phyloP scores from a whole-genome alignment of 2,329 filamentous ascomycete genomes.

The Aureobasidium sp. region DNA sequence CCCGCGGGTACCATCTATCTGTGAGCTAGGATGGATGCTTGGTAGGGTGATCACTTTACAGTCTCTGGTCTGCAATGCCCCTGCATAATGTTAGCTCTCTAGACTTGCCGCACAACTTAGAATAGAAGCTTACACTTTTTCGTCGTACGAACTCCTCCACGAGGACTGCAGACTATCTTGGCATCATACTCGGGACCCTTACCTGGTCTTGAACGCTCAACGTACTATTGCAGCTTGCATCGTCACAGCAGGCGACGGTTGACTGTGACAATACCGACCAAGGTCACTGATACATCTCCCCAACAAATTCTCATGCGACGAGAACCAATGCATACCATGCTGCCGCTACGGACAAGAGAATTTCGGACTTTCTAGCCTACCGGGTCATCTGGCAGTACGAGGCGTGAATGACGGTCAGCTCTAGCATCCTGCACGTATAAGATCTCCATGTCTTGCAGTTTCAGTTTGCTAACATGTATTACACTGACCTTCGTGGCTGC shows the following conservation, averaged over 20 bases:
- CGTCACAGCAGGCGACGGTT: no score
- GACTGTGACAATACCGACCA: background rate
- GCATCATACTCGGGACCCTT: background rate
- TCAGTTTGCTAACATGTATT: slow-evolving; percentile 5
- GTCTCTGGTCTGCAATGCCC: no score
- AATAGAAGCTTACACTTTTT: slow-evolving; percentile 4
- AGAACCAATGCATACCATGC: background rate
- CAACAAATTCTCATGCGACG: background rate
- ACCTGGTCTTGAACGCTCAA: no score
- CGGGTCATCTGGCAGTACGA: background rate
- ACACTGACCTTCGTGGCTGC: background rate
- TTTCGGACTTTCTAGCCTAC: background rate
- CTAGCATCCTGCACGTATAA: slow-evolving; percentile 6
- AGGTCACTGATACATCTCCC: background rate
- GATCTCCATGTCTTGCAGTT: background rate
- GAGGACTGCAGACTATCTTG: background rate
- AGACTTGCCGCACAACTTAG: background rate
- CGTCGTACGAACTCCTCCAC: background rate
- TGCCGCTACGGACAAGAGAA: slow-evolving; percentile 4
- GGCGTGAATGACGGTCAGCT: slow-evolving; percentile 5
- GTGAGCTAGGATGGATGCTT: no score
- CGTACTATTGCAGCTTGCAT: no score
- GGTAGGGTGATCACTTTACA: no score
- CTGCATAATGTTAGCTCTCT: no score
- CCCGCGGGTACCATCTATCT: no score